Evolutionary conservation across 2,329 filamentous ascomycete species (phyloP), one percentile per base, ranked within the genome.

Genomic region (Aspergillus aculeatus): DNA sequence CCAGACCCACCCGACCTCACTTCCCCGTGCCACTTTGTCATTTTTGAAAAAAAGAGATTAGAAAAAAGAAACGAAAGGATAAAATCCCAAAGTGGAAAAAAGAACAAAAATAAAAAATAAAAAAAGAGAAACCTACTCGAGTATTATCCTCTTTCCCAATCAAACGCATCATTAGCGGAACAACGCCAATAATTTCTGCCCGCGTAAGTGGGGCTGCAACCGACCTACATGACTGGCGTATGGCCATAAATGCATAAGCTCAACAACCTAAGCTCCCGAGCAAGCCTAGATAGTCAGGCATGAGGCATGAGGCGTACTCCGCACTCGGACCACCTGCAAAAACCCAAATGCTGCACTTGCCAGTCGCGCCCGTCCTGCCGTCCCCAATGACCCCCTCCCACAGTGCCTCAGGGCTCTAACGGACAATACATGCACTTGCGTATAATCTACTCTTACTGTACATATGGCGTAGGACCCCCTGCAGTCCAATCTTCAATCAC

Each of bases 221-320:
- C 60, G 54, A 64, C 64, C 59, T 64, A 62, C 60, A 60, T 63
- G 63, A 68, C 64, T 66, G 64, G 64, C 51, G 66, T 66, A 57
- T 57, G 57, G 58, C 57, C 62, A 66, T 61, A 64, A 66, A 61
- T 64, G 66, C 64, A 68, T 62, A 64, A 66, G 64, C 66, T 68
- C 64, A 68, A 62, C 63, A 54, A 61, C 63, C 66, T 67, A 66
- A 68, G 66, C 66, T 68, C 64, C 66, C 65, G 66, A 16, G 59
- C 65, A 61, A 61, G 60, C 56, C 59, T 63, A 29, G 26, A 29
- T 29, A 68, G 62, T 63, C 63, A 62, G 62, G 60, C 65, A 68
- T 68, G 65, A 66, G 38, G 38, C 38, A 19, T 44, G 32, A 35
- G 66, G 63, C 62, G 61, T 38, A 31, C 61, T 63, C 66, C 64